Evolutionary conservation across 2,329 filamentous ascomycete species (phyloP), one percentile per base, ranked within the genome.

Genomic region (Rhexocercosporidium sp.): DNA sequence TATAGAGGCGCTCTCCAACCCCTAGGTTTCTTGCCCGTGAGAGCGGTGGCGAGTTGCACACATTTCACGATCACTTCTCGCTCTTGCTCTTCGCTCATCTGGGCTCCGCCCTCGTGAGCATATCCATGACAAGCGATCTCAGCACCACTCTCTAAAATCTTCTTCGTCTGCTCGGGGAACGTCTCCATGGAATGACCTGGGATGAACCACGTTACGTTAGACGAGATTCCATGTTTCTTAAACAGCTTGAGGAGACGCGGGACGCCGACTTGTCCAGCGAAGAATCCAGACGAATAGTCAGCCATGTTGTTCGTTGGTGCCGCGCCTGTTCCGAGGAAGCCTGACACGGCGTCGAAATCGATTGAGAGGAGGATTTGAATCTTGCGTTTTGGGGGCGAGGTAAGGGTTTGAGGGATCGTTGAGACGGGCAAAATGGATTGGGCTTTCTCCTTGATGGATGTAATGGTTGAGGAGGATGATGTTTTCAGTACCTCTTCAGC

Each of bases 141-240:
- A 5, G 81, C 81, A 7, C 86, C 85, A 37, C 82, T 83, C 4
- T 83, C 79, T 2, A 86, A 76, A 25, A 89, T 84, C 54, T 79
- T 78, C 60, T 78, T 76, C 2, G 84, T 83, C 64, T 87, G 80
- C 1, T 78, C 74, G 0, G 85, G 85, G 68, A 88, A 88, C 11
- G 82, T 86, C 70, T 89, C 86, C 60, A 86, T 80, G 0, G 82
- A 85, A 76, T 89, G 86, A 56, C 86, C 86, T 0, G 86, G 86
- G 12, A 88, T 82, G 72, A 87, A 88, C 86, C 86, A 88, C 3
- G 86, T 88, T 31, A 85, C 80, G 66, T 83, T 84, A 31, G 85
- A 79, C 3, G 84, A 78, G 27, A 88, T 81, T 1, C 76, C 73
- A 49, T 85, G 80, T 71, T 83, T 85, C 37, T 81, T 79, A 72